These are phyloP conservation scores for Rhynchospora tenuis DNA, from an alignment of 176 grass and related monocot species.

Conservation along the genomic window DNA sequence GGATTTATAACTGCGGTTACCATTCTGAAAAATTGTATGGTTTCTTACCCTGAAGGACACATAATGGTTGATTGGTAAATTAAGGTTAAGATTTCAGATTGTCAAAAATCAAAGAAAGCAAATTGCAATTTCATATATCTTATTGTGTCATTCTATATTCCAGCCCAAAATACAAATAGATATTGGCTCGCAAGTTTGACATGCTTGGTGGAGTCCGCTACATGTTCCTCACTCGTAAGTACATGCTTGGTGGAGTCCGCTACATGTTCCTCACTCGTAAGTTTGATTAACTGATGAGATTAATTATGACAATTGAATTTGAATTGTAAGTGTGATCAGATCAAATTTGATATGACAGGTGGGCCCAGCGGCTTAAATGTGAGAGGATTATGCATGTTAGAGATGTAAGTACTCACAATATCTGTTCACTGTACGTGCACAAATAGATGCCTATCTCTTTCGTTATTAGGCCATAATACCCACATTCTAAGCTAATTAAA, in stretches of 20 bases:
- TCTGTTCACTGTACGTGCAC: neutral
- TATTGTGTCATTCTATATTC: slow-evolving; percentile 11
- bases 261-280: slow-evolving; percentile 88
- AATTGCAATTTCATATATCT: slow-evolving; percentile 4
- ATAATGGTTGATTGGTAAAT: slow-evolving; percentile 63
- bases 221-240: slow-evolving; percentile 91
- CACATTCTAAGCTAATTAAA: neutral
- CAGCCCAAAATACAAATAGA: slow-evolving; percentile 64
- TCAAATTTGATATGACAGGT: slow-evolving; percentile 33
- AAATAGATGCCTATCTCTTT: neutral
- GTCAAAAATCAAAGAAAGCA: neutral
- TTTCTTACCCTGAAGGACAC: slow-evolving; percentile 73
- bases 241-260: slow-evolving; percentile 56
- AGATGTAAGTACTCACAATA: slow-evolving; percentile 47
- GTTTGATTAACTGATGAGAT: slow-evolving; percentile 31
- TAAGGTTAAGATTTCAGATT: slow-evolving; percentile 23
- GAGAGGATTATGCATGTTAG: slow-evolving; percentile 67
- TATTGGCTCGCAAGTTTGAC: slow-evolving; percentile 42
- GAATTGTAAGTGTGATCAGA: neutral
- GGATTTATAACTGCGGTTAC: slow-evolving; percentile 84
- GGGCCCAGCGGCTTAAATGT: slow-evolving; percentile 51
- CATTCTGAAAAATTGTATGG: slow-evolving; percentile 49
- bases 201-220: slow-evolving; percentile 67
- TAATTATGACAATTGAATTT: neutral
- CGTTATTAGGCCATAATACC: no score